Evolutionary conservation across 176 grass and related monocot species (phyloP), one percentile per base, ranked within the genome.

Genomic region (Oryza coarctata): DNA sequence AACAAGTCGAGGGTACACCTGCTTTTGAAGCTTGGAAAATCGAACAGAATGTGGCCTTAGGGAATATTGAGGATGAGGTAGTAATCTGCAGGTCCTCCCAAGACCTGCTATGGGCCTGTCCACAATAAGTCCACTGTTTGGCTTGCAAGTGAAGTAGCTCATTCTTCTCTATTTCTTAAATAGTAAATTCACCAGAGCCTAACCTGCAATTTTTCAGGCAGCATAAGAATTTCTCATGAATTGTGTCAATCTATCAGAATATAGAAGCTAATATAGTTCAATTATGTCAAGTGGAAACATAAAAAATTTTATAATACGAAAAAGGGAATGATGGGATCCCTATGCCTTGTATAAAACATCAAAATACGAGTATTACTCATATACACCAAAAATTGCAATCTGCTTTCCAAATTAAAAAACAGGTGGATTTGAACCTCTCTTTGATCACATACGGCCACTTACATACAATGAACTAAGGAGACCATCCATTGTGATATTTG

Each of bases 81-180:
- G 72, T 52, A 84, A 84, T 41, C 34, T 76, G 63, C 36, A 40
- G 10, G 61, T 86, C 79, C 40, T 83, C 74, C 83, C 86, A 31
- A 86, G 83, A 68, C 92, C 82, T 34, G 64, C 45, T 25, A 84
- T 47, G 20, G 86, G 83, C 33, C 23, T 91, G 41, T 86, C 80
- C 76, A 75, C 80, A 83, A 84, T 80, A 68, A 86, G 77, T 49
- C 80, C 80, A 83, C 60, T 84, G 22, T 86, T 84, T 69, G 89
- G 92, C 71, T 87, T 94, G 75, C 84, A 94, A 55, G 80, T 87
- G 71, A 94, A 89, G 67, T 85, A 91, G 75, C 76, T 91, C 92
- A 91, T 89, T 34, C 17, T 91, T 79, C 67, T 58, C 73, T 86
- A 61, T 83, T 80, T 45, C 88, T 87, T 91, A 65, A 86, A 88